Percentiles rank a stretch among this genome's conserved stretches.
These are phyloP conservation scores for Quercus lobata DNA, from an alignment of 331 rosid species.

Conservation along the genomic window DNA sequence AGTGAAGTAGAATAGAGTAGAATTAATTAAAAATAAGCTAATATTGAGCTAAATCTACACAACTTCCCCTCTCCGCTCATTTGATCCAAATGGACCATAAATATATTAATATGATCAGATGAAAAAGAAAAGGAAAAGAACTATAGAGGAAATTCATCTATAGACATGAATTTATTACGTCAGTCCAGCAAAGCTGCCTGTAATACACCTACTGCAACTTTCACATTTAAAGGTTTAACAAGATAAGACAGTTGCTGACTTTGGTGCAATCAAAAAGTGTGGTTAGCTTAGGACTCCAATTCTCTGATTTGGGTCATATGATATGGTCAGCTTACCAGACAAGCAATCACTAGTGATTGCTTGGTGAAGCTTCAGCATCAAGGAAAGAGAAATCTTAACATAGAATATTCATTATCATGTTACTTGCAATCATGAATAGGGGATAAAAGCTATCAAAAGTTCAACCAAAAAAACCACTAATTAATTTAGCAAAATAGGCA, in stretches of 20 bases:
- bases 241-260: not conserved
- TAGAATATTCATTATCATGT: not conserved
- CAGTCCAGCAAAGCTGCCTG: not conserved
- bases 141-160: too few species aligned
- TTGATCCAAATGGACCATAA: rapidly evolving
- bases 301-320: not conserved
- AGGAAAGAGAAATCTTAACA: not conserved
- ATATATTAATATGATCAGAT: not conserved
- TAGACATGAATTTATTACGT: too few species aligned
- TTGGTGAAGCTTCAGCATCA: slow-evolving; percentile 6
- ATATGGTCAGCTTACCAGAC: not conserved
- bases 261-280: not conserved
- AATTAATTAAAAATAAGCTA: too few species aligned
- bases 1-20: rapidly evolving
- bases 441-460: not conserved
- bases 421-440: not conserved
- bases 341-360: not conserved
- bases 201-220: not conserved
- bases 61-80: rapidly evolving
- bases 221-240: not conserved
- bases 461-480: not conserved
- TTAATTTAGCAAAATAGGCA: not conserved
- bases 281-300: not conserved
- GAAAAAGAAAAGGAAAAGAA: not conserved
- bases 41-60: too few species aligned